Evolutionary conservation across 2,329 filamentous ascomycete genomes (phyloP).

Genomic region (Botrytis sinoallii): DNA sequence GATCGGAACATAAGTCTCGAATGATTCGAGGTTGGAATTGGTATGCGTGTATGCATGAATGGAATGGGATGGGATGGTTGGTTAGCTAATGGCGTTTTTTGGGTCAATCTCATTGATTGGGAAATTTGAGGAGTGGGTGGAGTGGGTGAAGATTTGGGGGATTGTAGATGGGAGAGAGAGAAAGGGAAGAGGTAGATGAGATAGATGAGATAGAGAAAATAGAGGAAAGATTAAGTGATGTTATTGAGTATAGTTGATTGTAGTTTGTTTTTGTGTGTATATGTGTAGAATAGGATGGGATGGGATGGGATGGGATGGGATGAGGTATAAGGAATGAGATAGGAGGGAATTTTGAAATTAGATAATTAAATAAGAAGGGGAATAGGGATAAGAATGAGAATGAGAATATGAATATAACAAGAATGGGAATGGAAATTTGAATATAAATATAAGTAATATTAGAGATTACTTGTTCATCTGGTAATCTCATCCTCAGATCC

Average conservation of each 20-base stretch:
- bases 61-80: background rate
- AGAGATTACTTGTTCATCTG: no score
- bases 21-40: background rate
- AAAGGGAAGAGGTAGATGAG: background rate
- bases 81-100: conserved; percentile 7
- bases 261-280: background rate
- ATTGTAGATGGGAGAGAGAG: background rate
- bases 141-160: background rate
- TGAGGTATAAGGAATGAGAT: background rate
- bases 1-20: background rate
- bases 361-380: background rate
- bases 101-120: background rate
- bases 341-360: background rate
- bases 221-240: background rate
- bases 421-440: no score
- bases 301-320: no score
- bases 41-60: background rate
- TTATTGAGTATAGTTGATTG: background rate
- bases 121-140: background rate
- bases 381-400: background rate
- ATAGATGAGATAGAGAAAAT: background rate
- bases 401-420: no score
- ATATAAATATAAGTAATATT: no score
- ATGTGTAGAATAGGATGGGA: no score
- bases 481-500: no score